Evolutionary conservation across 2,329 filamentous ascomycete genomes (phyloP).

Genomic region (Epichloe typhina): DNA sequence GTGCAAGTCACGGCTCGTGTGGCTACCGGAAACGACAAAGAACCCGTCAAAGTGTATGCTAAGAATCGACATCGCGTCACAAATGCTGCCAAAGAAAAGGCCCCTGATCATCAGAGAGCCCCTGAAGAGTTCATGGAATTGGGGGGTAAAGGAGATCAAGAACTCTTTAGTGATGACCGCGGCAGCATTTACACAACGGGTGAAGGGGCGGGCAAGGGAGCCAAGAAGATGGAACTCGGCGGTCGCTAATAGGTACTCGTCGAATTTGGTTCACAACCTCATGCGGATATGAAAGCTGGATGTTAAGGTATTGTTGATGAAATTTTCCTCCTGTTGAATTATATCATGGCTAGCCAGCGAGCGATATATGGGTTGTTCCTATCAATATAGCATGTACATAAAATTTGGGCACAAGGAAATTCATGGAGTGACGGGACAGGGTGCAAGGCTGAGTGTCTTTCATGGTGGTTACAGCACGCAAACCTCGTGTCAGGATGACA

Average conservation of each 20-base stretch:
- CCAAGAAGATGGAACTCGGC: slow-evolving; percentile 17
- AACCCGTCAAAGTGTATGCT: slow-evolving; percentile 58
- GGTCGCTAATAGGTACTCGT: slow-evolving; percentile 4
- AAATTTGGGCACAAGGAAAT: neutral
- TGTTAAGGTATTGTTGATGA: neutral
- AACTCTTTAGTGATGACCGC: slow-evolving; percentile 55
- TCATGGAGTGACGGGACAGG: neutral
- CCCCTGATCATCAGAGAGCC: slow-evolving; percentile 53
- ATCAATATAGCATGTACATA: slow-evolving; percentile 3
- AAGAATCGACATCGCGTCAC: slow-evolving; percentile 45
- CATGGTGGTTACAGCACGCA: neutral
- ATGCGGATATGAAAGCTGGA: neutral
- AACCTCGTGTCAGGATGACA: neutral
- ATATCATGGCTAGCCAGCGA: neutral
- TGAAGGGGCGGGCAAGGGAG: slow-evolving; percentile 17
- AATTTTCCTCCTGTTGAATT: neutral
- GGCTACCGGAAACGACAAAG: slow-evolving; percentile 41
- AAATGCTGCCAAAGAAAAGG: slow-evolving; percentile 40
- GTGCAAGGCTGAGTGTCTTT: neutral
- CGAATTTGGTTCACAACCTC: neutral
- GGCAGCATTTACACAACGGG: slow-evolving; percentile 33
- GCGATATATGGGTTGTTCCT: neutral
- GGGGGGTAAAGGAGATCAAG: slow-evolving; percentile 75
- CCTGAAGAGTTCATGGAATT: slow-evolving; percentile 69
- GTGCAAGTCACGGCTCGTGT: slow-evolving; percentile 42